Conservation (phyloP, 495 filamentous ascomycete genomes). For the Rhizodiscina lignyota region DNA sequence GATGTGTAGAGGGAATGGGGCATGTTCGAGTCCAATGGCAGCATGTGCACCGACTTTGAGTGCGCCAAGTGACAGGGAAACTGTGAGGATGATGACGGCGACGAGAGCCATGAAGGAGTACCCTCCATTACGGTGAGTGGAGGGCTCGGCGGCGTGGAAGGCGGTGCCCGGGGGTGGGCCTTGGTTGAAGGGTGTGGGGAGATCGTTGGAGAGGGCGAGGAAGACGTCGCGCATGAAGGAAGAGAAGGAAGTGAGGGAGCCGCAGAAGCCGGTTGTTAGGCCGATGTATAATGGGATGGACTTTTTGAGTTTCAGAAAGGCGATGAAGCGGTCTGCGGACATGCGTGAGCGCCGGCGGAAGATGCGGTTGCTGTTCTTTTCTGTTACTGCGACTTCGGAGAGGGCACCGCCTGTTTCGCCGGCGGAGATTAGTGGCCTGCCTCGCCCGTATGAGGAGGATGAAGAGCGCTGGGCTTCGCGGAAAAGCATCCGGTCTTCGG, state of each 20-base stretch:
- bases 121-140: conserved; percentile 44
- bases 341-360: conserved; percentile 19
- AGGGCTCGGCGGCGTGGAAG: conserved; percentile 15
- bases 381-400: conserved; percentile 31
- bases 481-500: conserved; percentile 67
- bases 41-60: conserved; percentile 64
- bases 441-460: no score
- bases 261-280: conserved; percentile 85
- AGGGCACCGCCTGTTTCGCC: conserved; percentile 9
- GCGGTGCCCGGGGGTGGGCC: conserved; percentile 21
- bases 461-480: conserved; percentile 12
- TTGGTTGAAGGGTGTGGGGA: no score
- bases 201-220: conserved; percentile 63
- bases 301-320: conserved; percentile 39
- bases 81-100: conserved; percentile 50
- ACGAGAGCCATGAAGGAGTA: conserved; percentile 70
- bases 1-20: conserved; percentile 38
- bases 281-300: conserved; percentile 83
- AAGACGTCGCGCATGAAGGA: conserved; percentile 76
- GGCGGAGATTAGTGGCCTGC: no score
- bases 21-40: conserved; percentile 40
- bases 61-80: conserved; percentile 50
- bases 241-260: conserved; percentile 83
- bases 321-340: neutral
- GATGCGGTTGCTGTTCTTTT: conserved; percentile 30